A percentile compares a stretch with the other conserved stretches of the same genome.
Conservation (phyloP, 2,329 filamentous ascomycete species). For the Huntiella abstrusa region DNA sequence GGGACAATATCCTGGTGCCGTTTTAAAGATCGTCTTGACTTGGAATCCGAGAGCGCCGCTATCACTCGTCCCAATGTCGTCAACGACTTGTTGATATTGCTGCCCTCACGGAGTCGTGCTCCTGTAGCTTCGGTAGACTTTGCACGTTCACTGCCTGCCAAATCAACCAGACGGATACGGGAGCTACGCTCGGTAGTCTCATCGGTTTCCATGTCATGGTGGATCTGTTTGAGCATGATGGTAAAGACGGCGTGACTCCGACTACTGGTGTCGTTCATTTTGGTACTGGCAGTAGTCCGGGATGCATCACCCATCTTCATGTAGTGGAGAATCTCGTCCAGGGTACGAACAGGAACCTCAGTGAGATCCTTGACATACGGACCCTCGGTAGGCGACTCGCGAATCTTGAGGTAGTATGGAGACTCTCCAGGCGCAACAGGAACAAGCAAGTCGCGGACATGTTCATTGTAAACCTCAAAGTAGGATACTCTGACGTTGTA, state of each 20-base stretch:
- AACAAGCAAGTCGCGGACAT: constrained; percentile 82
- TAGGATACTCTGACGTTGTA: constrained; percentile 97
- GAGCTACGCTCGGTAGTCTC: constrained; percentile 91
- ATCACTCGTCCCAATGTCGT: constrained; percentile 93
- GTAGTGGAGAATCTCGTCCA: constrained; percentile 69
- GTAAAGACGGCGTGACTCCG: constrained; percentile 96
- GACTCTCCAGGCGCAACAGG: constrained; percentile 50
- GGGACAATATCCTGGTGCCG: constrained; percentile 48
- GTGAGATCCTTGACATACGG: constrained; percentile 95
- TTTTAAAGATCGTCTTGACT: constrained; percentile 29
- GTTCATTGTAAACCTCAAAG: constrained; percentile 99
- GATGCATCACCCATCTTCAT: constrained; percentile 83
- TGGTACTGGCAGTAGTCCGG: constrained; percentile 79
- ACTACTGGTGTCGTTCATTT: constrained; percentile 98
- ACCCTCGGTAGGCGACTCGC: constrained; percentile 84
- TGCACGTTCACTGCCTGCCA: constrained; percentile 85
- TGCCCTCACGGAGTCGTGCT: constrained; percentile 74
- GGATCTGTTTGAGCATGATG: constrained; percentile 93
- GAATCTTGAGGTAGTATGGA: constrained; percentile 88
- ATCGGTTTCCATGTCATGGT: constrained; percentile 92
- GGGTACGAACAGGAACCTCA: constrained; percentile 75
- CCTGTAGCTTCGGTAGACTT: constrained; percentile 93
- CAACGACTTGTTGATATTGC: constrained; percentile 97
- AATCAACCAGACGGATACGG: constrained; percentile 82
- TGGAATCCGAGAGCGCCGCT: constrained; percentile 60